Conservation (phyloP, 805 yeast species). For the Millerozyma acaciae region DNA sequence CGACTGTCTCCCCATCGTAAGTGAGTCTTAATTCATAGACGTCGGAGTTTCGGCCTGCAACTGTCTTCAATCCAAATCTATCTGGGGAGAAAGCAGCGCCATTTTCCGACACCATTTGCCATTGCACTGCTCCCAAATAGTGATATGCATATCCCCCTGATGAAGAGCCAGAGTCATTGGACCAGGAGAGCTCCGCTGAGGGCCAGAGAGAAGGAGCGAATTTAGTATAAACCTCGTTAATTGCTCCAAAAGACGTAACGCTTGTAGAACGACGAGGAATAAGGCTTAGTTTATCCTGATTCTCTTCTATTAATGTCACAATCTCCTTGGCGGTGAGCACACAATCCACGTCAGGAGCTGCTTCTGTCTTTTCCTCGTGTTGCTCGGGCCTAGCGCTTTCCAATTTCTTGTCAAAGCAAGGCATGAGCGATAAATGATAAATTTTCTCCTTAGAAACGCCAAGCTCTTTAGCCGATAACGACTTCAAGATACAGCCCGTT, state of each 20-base stretch:
- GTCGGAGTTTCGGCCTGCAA: constrained; percentile 74
- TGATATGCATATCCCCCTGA: constrained; percentile 88
- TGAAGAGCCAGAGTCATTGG: constrained; percentile 69
- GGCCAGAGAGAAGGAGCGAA: constrained; percentile 65
- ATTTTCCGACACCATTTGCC: constrained; percentile 16
- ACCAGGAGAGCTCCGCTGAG: constrained; percentile 57
- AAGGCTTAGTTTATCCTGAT: constrained; percentile 34
- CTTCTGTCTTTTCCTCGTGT: constrained; percentile 12
- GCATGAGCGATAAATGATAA: constrained; percentile 89
- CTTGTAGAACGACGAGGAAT: constrained; percentile 11
- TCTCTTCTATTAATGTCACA: constrained; percentile 63
- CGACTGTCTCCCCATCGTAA: constrained; percentile 36
- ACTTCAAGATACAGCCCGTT: constrained; percentile 75
- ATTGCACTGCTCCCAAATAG: constrained; percentile 47
- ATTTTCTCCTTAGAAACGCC: constrained; percentile 36
- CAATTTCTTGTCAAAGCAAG: constrained; percentile 93
- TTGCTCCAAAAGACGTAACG: constrained; percentile 3
- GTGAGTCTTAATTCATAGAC: constrained; percentile 64
- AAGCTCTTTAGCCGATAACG: constrained; percentile 33
- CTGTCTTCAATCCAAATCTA: constrained; percentile 26
- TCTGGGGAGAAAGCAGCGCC: constrained; percentile 14
- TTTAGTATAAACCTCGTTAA: constrained; percentile 19
- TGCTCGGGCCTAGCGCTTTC: constrained; percentile 87
- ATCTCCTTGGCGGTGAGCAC: constrained; percentile 90
- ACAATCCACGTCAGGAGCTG: constrained; percentile 72